Percentiles rank a stretch among this genome's conserved stretches.
These are phyloP conservation scores for Rhizophagus prolifer DNA, from an alignment of 192 early-diverging fungal species.

Conservation along the genomic window DNA sequence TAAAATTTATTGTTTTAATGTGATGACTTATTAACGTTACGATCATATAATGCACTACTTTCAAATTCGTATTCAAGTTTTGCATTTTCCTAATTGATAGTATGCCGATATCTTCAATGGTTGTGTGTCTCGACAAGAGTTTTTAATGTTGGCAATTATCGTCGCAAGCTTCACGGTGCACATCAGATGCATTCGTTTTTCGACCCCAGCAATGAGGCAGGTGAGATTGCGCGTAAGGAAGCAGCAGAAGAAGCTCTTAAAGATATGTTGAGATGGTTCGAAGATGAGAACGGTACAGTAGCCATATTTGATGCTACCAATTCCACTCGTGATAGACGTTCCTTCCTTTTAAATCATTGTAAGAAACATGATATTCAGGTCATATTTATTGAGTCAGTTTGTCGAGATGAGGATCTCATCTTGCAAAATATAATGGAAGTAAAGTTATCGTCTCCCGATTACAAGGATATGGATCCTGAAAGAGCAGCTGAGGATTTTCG, in stretches of 20 bases:
- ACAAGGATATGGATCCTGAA: slow-evolving; percentile 83
- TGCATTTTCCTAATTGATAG: slow-evolving; percentile 37
- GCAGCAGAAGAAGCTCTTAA: slow-evolving; percentile 82
- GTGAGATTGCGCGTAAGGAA: slow-evolving; percentile 69
- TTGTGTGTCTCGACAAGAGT: slow-evolving; percentile 89
- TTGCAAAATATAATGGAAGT: slow-evolving; percentile 93
- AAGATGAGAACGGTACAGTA: slow-evolving; percentile 76
- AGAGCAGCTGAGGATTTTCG: slow-evolving; percentile 89
- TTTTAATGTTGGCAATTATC: slow-evolving; percentile 99
- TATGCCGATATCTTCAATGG: slow-evolving; percentile 94
- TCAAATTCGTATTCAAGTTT: neutral
- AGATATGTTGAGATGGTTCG: slow-evolving; percentile 94
- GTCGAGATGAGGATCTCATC: slow-evolving; percentile 86
- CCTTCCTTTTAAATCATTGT: slow-evolving; percentile 71
- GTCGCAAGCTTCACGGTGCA: slow-evolving; percentile 86
- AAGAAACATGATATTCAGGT: slow-evolving; percentile 78
- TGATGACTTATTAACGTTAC: neutral
- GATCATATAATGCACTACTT: neutral
- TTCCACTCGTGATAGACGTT: slow-evolving; percentile 80
- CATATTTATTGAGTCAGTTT: slow-evolving; percentile 96
- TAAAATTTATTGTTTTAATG: slow-evolving; percentile 14
- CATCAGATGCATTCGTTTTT: slow-evolving; percentile 83
- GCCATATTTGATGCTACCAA: slow-evolving; percentile 99
- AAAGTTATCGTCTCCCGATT: slow-evolving; percentile 94
- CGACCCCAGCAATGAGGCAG: slow-evolving; percentile 78